These are phyloP conservation scores for Biscogniauxia mediterranea DNA, from an alignment of 2,329 filamentous ascomycete species.

Conservation along the genomic window DNA sequence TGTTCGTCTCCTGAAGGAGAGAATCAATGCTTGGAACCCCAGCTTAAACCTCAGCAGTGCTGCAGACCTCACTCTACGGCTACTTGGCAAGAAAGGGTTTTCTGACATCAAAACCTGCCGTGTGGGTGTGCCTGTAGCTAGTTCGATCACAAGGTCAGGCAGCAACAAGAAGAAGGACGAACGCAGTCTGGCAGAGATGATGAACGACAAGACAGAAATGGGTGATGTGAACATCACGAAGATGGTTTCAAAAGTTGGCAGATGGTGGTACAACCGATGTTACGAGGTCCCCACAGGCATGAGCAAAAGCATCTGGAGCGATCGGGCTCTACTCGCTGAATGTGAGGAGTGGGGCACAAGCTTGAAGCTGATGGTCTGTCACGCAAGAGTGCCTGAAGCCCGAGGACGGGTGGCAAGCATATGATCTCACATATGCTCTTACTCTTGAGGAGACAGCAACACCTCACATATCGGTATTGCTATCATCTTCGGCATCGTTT, in stretches of 20 bases:
- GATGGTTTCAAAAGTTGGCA: slow-evolving; percentile 85
- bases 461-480: background rate
- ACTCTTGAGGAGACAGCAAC: background rate
- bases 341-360: slow-evolving; percentile 85
- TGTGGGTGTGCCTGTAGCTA: slow-evolving; percentile 73
- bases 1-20: slow-evolving; percentile 69
- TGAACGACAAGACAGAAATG: slow-evolving; percentile 65
- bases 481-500: background rate
- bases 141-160: slow-evolving; percentile 38
- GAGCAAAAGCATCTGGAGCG: slow-evolving; percentile 71
- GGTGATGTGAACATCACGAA: slow-evolving; percentile 86
- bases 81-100: slow-evolving; percentile 69
- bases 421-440: slow-evolving; percentile 40
- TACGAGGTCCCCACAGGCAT: slow-evolving; percentile 69
- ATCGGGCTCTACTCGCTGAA: slow-evolving; percentile 72
- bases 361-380: slow-evolving; percentile 86
- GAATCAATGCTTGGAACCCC: slow-evolving; percentile 59
- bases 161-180: slow-evolving; percentile 43
- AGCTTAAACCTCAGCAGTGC: slow-evolving; percentile 60
- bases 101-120: slow-evolving; percentile 71
- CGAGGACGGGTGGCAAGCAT: slow-evolving; percentile 47
- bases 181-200: slow-evolving; percentile 66
- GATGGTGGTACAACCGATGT: slow-evolving; percentile 96
- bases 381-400: slow-evolving; percentile 75
- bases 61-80: slow-evolving; percentile 60